Conservation (phyloP, 345 rosid genomes). For the Draba incana region DNA sequence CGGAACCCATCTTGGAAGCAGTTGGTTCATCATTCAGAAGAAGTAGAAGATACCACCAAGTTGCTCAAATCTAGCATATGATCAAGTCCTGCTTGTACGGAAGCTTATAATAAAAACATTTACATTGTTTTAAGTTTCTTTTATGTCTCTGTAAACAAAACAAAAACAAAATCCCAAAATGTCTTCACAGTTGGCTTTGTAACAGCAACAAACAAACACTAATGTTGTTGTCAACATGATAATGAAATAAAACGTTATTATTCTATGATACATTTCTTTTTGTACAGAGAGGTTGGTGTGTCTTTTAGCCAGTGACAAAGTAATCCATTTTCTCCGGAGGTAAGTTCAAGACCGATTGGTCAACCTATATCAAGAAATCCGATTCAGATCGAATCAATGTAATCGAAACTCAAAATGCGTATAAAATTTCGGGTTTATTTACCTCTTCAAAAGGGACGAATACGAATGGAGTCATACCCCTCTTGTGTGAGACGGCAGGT, state of each 20-base stretch:
- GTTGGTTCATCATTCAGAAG: conserved; percentile 50
- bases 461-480: conserved; percentile 86
- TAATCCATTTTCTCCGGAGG: conserved; percentile 97
- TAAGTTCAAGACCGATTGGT: conserved; percentile 76
- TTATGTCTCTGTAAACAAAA: conserved; percentile 22
- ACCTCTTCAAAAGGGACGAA: conserved; percentile 97
- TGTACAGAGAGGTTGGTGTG: conserved; percentile 14
- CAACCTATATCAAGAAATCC: conserved; percentile 53
- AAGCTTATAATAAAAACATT: neutral
- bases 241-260: conserved; percentile 7
- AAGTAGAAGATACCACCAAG: too few species aligned
- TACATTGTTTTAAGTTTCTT: conserved; percentile 15
- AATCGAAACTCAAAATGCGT: neutral
- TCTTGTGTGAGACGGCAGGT: conserved; percentile 81
- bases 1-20: conserved; percentile 61
- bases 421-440: conserved; percentile 11
- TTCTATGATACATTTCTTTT: conserved; percentile 30
- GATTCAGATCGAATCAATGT: conserved; percentile 5
- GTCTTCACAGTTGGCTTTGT: neutral
- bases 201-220: conserved; percentile 33
- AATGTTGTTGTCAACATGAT: neutral
- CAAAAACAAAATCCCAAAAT: conserved; percentile 1
- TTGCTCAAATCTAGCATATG: conserved; percentile 47
- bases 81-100: neutral
- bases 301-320: conserved; percentile 67